Evolutionary conservation across 805 yeast genomes (phyloP).

Genomic region (Suhomyces sp.): DNA sequence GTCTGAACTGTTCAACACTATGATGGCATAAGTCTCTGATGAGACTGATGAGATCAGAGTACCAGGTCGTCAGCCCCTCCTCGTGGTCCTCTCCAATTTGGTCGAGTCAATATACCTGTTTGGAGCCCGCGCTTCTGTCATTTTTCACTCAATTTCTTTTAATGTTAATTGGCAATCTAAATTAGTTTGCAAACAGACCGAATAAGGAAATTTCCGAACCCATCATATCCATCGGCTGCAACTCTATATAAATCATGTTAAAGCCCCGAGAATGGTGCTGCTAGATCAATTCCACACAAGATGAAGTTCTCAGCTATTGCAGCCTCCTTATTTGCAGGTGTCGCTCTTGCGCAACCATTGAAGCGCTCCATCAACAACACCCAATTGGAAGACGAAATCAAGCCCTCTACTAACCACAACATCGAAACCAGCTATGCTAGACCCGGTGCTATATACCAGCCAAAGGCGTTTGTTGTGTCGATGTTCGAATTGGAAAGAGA

Average conservation of each 20-base stretch:
- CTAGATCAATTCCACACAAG: neutral
- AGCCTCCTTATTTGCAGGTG: constrained; percentile 5
- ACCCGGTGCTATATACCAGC: constrained; percentile 40
- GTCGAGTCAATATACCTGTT: neutral
- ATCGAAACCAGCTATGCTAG: constrained; percentile 25
- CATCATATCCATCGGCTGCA: neutral
- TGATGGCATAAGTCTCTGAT: too few relatives aligned
- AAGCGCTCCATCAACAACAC: constrained; percentile 15
- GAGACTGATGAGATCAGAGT: too few relatives aligned
- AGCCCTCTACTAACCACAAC: constrained; percentile 9
- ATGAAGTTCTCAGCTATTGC: neutral
- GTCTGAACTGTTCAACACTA: too few relatives aligned
- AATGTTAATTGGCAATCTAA: neutral
- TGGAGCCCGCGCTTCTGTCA: neutral
- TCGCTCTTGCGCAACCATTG: constrained; percentile 16
- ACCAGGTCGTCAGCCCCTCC: too few relatives aligned
- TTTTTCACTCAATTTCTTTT: neutral
- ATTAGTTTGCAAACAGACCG: neutral
- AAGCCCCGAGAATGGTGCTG: neutral
- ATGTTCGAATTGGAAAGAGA: constrained; percentile 53
- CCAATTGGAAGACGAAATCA: constrained; percentile 4
- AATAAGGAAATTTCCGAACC: neutral
- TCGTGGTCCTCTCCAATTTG: neutral
- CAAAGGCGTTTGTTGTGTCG: constrained; percentile 54
- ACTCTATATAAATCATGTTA: neutral